Conservation (phyloP, 2,329 filamentous ascomycete genomes). For the Paecilomyces dactylethromorphus region DNA sequence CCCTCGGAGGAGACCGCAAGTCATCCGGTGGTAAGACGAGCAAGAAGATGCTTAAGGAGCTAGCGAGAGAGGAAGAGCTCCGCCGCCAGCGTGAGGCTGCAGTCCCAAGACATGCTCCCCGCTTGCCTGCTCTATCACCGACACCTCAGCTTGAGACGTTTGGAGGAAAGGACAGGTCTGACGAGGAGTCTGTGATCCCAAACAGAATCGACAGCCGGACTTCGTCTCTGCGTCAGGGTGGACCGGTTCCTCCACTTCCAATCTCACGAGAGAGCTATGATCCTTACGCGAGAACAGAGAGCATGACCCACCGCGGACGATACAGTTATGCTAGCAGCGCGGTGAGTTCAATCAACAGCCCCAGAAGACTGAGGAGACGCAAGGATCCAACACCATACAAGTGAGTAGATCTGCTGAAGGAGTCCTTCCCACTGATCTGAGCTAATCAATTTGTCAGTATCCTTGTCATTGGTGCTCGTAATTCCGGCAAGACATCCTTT, state of each 20-base stretch:
- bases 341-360: slow-evolving; percentile 86
- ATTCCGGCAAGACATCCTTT: slow-evolving; percentile 92
- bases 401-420: slow-evolving; percentile 51
- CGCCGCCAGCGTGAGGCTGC: slow-evolving; percentile 51
- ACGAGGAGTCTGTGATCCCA: slow-evolving; percentile 56
- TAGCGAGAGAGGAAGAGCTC: slow-evolving; percentile 44
- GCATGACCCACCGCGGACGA: slow-evolving; percentile 92
- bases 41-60: slow-evolving; percentile 32
- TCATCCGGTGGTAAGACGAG: slow-evolving; percentile 22
- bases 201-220: slow-evolving; percentile 27
- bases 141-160: slow-evolving; percentile 49
- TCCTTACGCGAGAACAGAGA: slow-evolving; percentile 77
- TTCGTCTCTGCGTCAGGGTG: slow-evolving; percentile 33
- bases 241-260: slow-evolving; percentile 18
- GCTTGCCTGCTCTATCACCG: slow-evolving; percentile 41
- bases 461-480: slow-evolving; percentile 79
- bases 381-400: slow-evolving; percentile 99
- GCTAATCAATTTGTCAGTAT: slow-evolving; percentile 52
- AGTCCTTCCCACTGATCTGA: slow-evolving; percentile 1
- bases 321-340: slow-evolving; percentile 95
- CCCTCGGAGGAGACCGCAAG: slow-evolving; percentile 50
- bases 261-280: slow-evolving; percentile 51
- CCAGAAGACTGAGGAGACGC: slow-evolving; percentile 81
- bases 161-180: slow-evolving; percentile 58
- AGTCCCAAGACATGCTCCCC: slow-evolving; percentile 55